A percentile compares a stretch with the other conserved stretches of the same genome.
Conservation (phyloP, 495 filamentous ascomycete genomes). For the Glarea lozoyensis region DNA sequence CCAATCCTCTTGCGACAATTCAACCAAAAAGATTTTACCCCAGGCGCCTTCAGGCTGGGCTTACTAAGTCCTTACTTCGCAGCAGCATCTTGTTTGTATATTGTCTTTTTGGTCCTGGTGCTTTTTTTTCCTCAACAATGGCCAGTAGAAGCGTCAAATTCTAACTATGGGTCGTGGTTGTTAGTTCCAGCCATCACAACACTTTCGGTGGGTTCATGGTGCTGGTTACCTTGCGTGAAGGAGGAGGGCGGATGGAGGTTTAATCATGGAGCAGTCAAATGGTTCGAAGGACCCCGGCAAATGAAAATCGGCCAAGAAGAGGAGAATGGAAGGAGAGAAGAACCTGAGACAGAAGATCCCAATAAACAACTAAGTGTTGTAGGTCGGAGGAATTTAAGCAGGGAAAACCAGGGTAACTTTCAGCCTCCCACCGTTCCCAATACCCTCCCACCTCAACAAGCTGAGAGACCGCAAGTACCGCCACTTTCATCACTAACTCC, state of each 20-base stretch:
- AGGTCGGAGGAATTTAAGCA: too few species aligned
- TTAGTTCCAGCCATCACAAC: too few species aligned
- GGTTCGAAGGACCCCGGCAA: slow-evolving; percentile 23
- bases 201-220: slow-evolving; percentile 20
- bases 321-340: neutral
- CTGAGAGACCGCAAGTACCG: too few species aligned
- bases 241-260: slow-evolving; percentile 19
- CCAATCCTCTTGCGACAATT: slow-evolving; percentile 26
- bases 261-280: slow-evolving; percentile 16
- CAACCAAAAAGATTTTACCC: slow-evolving; percentile 22
- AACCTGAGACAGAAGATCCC: too few species aligned
- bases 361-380: too few species aligned
- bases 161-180: slow-evolving; percentile 25
- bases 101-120: slow-evolving; percentile 20
- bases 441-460: too few species aligned
- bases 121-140: slow-evolving; percentile 22
- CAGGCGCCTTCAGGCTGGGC: slow-evolving; percentile 26
- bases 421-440: too few species aligned
- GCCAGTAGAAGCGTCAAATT: slow-evolving; percentile 18
- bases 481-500: too few species aligned
- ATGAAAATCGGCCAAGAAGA: slow-evolving; percentile 16
- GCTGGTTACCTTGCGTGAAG: slow-evolving; percentile 17
- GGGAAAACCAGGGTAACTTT: too few species aligned
- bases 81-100: slow-evolving; percentile 14
- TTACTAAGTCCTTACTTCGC: slow-evolving; percentile 7